Evolutionary conservation across 768 basidiomycete genomes (phyloP), one percentile per base, ranked within the genome.

Genomic region (Rickenella mellea): DNA sequence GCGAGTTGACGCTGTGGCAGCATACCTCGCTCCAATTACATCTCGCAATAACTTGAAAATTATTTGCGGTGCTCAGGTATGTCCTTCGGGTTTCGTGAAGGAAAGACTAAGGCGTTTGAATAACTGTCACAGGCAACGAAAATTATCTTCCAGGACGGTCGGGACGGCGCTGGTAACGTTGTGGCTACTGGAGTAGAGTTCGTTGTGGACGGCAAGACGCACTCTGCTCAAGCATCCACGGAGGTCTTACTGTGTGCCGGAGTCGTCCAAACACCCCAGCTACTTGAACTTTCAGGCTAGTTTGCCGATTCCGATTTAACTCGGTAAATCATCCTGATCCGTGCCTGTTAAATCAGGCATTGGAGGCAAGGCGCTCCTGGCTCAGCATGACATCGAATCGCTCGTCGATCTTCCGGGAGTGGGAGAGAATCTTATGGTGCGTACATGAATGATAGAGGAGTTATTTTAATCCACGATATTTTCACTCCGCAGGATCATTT

Each of bases 331-430:
- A n/a, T n/a, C n/a, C n/a, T n/a, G n/a, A n/a, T n/a, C 10, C 11
- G 12, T n/a, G n/a, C n/a, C n/a, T n/a, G n/a, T n/a, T n/a, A n/a
- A n/a, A n/a, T n/a, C 67, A 2, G 70, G 70, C 0, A 62, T 72
- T 11, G 70, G 70, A 2, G 46, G 55, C 5, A 46, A 45, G 33
- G 47, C 48, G 0, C 31, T 64, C 1, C 58, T 72, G 0, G 42
- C 54, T 32, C 21, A 51, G 11, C 47, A 48, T 14, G 58, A 56
- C 0, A 47, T 72, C 24, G 19, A 52, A 14, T 52, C 54, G 0
- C n/a, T 61, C 2, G 54, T 65, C 2, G 58, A 70, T 36, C 50
- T 70, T 5, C 60, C 63, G 17, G 67, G 68, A 1, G 68, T 71
- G 2, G 70, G 70, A 7, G 62, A 66, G 41, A 65, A 67, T 45